Conservation (phyloP, 768 basidiomycete species). For the Leccinum imitatum region DNA sequence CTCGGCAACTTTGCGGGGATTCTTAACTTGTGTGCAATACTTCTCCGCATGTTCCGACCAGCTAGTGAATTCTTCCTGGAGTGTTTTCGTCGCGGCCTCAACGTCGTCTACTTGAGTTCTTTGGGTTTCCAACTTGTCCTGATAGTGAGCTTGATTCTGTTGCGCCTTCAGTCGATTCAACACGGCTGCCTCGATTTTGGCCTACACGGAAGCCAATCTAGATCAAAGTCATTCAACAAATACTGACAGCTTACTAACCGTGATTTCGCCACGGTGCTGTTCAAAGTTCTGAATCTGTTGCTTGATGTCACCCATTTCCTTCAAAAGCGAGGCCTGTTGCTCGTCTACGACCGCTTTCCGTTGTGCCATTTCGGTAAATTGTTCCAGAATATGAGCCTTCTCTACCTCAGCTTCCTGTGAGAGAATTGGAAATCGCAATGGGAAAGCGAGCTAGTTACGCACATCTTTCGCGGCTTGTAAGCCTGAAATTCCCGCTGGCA, state of each 20-base stretch:
- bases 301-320: conserved; percentile 46
- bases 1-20: conserved; percentile 54
- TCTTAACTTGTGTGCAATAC: conserved; percentile 57
- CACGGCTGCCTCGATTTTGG: conserved; percentile 48
- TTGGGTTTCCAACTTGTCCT: conserved; percentile 53
- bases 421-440: neutral
- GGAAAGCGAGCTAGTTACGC: conserved; percentile 16
- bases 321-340: conserved; percentile 42
- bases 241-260: conserved; percentile 37
- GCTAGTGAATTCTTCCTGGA: conserved; percentile 63
- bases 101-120: conserved; percentile 42
- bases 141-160: conserved; percentile 45
- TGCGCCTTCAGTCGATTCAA: conserved; percentile 51
- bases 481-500: conserved; percentile 61
- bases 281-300: conserved; percentile 52
- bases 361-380: conserved; percentile 46
- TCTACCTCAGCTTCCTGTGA: conserved; percentile 56
- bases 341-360: conserved; percentile 50
- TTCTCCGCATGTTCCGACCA: conserved; percentile 66
- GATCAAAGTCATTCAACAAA: neutral
- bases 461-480: conserved; percentile 57
- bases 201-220: conserved; percentile 35
- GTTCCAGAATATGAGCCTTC: conserved; percentile 44
- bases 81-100: conserved; percentile 45
- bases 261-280: conserved; percentile 39